A percentile compares a stretch with the other conserved stretches of the same genome.
Conservation (phyloP, 2,329 filamentous ascomycete species). For the Chaetomium globosum region DNA sequence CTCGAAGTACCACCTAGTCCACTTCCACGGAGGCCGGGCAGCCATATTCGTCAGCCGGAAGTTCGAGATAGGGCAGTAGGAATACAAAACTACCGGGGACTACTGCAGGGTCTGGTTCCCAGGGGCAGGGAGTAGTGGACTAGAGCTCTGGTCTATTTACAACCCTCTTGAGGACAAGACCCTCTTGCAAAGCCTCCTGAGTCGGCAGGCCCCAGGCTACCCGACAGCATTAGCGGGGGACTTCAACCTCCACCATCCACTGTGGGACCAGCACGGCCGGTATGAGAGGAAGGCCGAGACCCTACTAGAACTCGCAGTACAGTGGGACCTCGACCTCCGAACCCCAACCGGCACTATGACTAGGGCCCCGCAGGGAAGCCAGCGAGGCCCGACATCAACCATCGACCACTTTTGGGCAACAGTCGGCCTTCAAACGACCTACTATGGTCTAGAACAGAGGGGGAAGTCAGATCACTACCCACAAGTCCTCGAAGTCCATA, state of each 20-base stretch:
- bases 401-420: no score
- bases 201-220: no score
- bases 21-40: no score
- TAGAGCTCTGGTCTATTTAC: no score
- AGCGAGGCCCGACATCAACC: neutral
- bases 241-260: no score
- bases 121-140: neutral
- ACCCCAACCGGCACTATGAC: neutral
- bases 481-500: neutral
- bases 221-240: no score
- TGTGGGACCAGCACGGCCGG: no score
- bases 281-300: no score
- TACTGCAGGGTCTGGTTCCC: conserved; percentile 2
- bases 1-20: conserved; percentile 9
- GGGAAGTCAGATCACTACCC: conserved; percentile 2
- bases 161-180: no score
- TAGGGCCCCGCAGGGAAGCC: neutral
- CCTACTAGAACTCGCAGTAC: neutral
- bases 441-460: neutral
- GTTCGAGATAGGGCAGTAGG: conserved; percentile 1
- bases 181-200: no score
- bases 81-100: neutral
- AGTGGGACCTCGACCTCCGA: neutral
- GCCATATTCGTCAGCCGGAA: conserved; percentile 5
- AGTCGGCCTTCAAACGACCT: neutral